A percentile compares a stretch with the other conserved stretches of the same genome.
These are phyloP conservation scores for Piper betle DNA, from an alignment of 164 flowering plant species.

Conservation along the genomic window DNA sequence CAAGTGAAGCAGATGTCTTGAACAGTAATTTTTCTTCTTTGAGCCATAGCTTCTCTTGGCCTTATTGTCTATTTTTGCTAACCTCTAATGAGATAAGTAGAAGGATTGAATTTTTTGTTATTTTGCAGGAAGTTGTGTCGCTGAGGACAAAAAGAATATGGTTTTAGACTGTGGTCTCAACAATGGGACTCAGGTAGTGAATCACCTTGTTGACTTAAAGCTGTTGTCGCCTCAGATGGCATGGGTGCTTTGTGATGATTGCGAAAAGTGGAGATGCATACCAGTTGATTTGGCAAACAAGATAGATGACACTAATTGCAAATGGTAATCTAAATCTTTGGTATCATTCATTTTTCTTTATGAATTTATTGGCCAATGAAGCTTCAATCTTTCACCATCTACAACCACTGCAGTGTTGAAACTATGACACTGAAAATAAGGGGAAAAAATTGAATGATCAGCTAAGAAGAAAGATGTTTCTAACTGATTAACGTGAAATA, in stretches of 20 bases:
- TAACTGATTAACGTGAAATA: too few species aligned
- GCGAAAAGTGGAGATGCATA: conserved; percentile 89
- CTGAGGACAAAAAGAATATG: conserved; percentile 12
- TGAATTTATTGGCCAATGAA: too few species aligned
- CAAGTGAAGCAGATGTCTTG: neutral
- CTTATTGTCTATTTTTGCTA: neutral
- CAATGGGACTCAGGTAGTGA: conserved; percentile 6
- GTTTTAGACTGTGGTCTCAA: conserved; percentile 11
- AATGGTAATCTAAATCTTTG: conserved; percentile 35
- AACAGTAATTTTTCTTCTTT: conserved; percentile 6
- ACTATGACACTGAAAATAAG: too few species aligned
- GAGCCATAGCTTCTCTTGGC: neutral
- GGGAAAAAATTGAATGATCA: too few species aligned
- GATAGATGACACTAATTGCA: conserved; percentile 56
- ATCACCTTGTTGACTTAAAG: neutral
- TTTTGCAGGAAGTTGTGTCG: conserved; percentile 11
- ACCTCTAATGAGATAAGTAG: neutral
- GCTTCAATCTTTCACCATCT: too few species aligned
- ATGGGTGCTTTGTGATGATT: conserved; percentile 93
- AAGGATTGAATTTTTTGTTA: conserved; percentile 1
- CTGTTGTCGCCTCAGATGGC: conserved; percentile 31
- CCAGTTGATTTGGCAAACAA: conserved; percentile 60
- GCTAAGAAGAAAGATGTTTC: too few species aligned
- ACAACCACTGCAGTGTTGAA: too few species aligned
- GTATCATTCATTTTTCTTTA: neutral